Base-by-base conservation (phyloP, 345 rosid species). In the Linum trigynum region DNA sequence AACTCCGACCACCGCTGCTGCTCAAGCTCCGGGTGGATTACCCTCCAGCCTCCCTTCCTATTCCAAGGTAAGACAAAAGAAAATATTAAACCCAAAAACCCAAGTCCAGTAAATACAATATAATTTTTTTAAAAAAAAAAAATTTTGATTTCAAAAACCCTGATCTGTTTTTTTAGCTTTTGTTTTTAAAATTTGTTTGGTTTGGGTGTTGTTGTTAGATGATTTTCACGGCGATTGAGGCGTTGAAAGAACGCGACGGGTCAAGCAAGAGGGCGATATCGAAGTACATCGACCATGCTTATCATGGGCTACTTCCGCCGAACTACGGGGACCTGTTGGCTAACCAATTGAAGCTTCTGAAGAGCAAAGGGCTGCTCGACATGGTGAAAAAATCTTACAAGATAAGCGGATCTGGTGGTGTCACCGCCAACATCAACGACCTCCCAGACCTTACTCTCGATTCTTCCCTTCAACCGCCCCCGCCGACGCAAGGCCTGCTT, bases 231-330 rank as follows among this genome's bases (percentile, higher is more conserved):
- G 98, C 98, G 58, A 85, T 92, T 48, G 55, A 78, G 56, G 84
- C 85, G 61, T 72, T 88, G 69, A 88, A 84, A 45, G 91, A 88
- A 66, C 75, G 67, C 4, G 80, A 84, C 8, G 98, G 97, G 55
- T 92, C 97, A 39, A 92, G 92, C 74, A 90, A 77, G 82, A 39
- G 76, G 63, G 87, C 94, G n/a, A 92, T 92, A 60, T 72, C 89
- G 6, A 85, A 82, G 78, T 82, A 77, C 74, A 85, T 90, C 38
- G 83, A 84, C 77, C 62, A 68, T 69, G 72, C 50, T 5, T 69
- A 74, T 76, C 3, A 78, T 5, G 78, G 71, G 32, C 32, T 23
- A 68, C 69, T 92, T n/a, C 88, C 91, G 3, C 53, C 81, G 43
- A 63, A 74, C 61, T 89, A 92, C 80, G 11, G 69, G 6, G 71